Percentiles rank a stretch among this genome's conserved stretches.
These are phyloP conservation scores for Fusarium duplospermum DNA, from an alignment of 2,329 filamentous ascomycete genomes.

Conservation along the genomic window DNA sequence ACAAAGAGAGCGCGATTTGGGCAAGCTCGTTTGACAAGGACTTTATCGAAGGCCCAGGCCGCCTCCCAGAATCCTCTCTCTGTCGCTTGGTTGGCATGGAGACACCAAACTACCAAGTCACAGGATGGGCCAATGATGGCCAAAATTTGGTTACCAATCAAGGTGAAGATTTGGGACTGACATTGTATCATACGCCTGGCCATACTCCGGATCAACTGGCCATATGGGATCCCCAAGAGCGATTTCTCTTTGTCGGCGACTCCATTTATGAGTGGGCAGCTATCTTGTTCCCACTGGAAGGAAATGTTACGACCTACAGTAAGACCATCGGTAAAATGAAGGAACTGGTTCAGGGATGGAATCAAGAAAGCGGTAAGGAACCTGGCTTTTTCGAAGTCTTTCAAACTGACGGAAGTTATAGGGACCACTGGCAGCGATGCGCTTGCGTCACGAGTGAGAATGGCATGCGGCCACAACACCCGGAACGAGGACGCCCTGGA, in stretches of 20 bases:
- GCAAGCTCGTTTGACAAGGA: slow-evolving; percentile 49
- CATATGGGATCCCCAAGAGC: slow-evolving; percentile 57
- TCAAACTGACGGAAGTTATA: neutral
- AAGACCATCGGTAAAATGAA: slow-evolving; percentile 23
- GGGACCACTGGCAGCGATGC: neutral
- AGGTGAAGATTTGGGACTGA: slow-evolving; percentile 48
- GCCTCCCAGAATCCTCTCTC: slow-evolving; percentile 54
- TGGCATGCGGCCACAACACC: slow-evolving; percentile 14
- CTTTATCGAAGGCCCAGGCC: slow-evolving; percentile 51
- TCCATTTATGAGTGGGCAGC: slow-evolving; percentile 54
- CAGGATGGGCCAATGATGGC: slow-evolving; percentile 54
- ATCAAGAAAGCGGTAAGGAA: neutral
- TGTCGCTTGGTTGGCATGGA: slow-evolving; percentile 52
- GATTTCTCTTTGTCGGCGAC: slow-evolving; percentile 59
- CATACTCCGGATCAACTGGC: slow-evolving; percentile 60
- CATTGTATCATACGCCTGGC: slow-evolving; percentile 58
- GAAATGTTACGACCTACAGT: slow-evolving; percentile 27
- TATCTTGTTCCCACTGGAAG: slow-evolving; percentile 35
- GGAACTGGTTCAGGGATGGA: slow-evolving; percentile 22
- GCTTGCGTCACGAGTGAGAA: slow-evolving; percentile 2
- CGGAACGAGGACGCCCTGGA: neutral
- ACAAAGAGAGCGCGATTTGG: slow-evolving; percentile 37
- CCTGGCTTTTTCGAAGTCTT: neutral
- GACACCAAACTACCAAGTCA: slow-evolving; percentile 54
- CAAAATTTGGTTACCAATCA: slow-evolving; percentile 43